Evolutionary conservation across 805 yeast species (phyloP).

Genomic region (Saccharomycopsis microspora): DNA sequence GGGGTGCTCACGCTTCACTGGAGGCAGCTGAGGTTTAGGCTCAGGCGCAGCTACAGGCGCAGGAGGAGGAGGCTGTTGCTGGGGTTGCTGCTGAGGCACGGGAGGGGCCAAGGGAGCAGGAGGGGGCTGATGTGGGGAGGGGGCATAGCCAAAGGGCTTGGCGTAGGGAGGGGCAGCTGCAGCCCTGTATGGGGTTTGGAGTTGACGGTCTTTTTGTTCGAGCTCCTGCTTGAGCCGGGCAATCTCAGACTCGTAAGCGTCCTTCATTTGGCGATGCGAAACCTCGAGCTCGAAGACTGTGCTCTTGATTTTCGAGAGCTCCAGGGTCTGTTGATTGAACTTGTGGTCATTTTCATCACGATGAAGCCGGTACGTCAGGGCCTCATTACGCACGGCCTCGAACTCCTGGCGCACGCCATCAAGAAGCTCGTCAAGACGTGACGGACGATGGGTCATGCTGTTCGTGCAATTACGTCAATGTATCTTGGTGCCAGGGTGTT

Average conservation of each 20-base stretch:
- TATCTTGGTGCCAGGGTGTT: too few species aligned
- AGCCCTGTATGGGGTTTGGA: neutral
- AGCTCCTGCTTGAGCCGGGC: constrained; percentile 74
- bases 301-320: constrained; percentile 87
- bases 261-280: constrained; percentile 91
- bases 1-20: neutral
- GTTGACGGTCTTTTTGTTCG: constrained; percentile 58
- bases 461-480: neutral
- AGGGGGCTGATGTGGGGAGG: neutral
- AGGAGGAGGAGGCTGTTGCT: constrained; percentile 23
- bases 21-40: constrained; percentile 1
- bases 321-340: constrained; percentile 83
- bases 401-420: constrained; percentile 91
- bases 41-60: constrained; percentile 1
- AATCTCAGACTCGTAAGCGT: constrained; percentile 86
- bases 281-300: constrained; percentile 88
- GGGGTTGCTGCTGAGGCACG: constrained; percentile 20
- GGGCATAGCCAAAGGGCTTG: neutral
- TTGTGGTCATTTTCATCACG: constrained; percentile 88
- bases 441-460: neutral
- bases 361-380: constrained; percentile 67
- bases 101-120: constrained; percentile 22
- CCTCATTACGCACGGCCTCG: constrained; percentile 73
- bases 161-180: neutral
- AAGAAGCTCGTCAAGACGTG: constrained; percentile 46